Evolutionary conservation across 805 yeast species (phyloP), one percentile per base, ranked within the genome.

Genomic region (Nakazawaea ambrosiae): DNA sequence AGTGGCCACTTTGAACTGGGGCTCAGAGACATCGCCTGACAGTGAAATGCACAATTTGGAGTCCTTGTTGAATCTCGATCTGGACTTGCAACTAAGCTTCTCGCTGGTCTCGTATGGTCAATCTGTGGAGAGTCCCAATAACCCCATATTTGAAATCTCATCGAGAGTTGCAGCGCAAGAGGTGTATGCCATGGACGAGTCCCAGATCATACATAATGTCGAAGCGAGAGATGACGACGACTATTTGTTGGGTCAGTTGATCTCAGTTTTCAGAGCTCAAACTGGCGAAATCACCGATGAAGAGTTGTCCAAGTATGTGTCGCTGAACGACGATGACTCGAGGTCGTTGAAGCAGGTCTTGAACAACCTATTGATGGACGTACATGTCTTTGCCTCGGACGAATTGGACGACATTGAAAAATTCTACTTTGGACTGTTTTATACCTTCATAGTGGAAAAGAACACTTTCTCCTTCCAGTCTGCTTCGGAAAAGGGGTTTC

Each of bases 101-200:
- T n/a, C n/a, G n/a, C n/a, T n/a, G n/a, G n/a, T n/a, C n/a, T n/a
- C n/a, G n/a, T n/a, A n/a, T n/a, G n/a, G n/a, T n/a, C n/a, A n/a
- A n/a, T n/a, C n/a, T n/a, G n/a, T n/a, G n/a, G n/a, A n/a, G n/a
- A n/a, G n/a, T n/a, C n/a, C n/a, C n/a, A n/a, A n/a, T n/a, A n/a
- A n/a, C n/a, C n/a, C n/a, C n/a, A n/a, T n/a, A n/a, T n/a, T n/a
- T n/a, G n/a, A n/a, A n/a, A n/a, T n/a, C n/a, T n/a, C n/a, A n/a
- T n/a, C n/a, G n/a, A n/a, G n/a, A 19, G 24, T 30, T 5, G 5
- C 9, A 12, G n/a, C 18, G 11, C 20, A 15, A 11, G 25, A 30
- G 19, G 33, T 30, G 23, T 30, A 16, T 19, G 38, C 37, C 15
- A 39, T 39, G 41, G 41, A 39, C 24, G 41, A 39, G 25, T 39